Conservation (phyloP, 768 basidiomycete genomes). For the Lyophyllum semitale region DNA sequence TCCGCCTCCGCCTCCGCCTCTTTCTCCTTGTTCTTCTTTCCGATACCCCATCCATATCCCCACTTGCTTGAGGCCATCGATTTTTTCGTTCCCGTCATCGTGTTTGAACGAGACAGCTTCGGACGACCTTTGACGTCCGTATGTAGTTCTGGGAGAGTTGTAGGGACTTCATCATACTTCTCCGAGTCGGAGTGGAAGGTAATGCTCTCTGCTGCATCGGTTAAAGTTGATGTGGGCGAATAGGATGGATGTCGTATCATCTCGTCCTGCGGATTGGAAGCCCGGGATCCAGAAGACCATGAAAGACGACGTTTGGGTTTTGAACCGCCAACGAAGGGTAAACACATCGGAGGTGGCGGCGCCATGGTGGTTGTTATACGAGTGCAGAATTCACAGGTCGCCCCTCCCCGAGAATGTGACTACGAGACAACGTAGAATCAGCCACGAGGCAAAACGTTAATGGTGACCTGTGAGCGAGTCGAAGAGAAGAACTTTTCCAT, state of each 20-base stretch:
- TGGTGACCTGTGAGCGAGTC: constrained; percentile 8
- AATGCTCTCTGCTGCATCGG: constrained; percentile 47
- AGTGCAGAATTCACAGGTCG: constrained; percentile 2
- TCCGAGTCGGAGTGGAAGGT: constrained; percentile 66
- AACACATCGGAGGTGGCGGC: constrained; percentile 60
- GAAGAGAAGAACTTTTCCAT: constrained; percentile 11
- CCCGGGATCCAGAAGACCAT: constrained; percentile 38
- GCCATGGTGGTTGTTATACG: constrained; percentile 42
- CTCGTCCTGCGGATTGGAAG: constrained; percentile 25
- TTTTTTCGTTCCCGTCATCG: constrained; percentile 62
- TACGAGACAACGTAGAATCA: not conserved
- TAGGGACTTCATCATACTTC: constrained; percentile 51
- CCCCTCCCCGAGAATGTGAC: not conserved
- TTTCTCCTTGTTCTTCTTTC: constrained; percentile 53
- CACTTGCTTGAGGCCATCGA: constrained; percentile 47
- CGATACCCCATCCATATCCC: constrained; percentile 75
- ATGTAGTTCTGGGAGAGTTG: constrained; percentile 30
- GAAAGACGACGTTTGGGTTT: constrained; percentile 51
- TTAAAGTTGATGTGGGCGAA: constrained; percentile 45
- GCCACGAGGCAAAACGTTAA: constrained; percentile 17
- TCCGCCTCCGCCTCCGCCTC: constrained; percentile 33
- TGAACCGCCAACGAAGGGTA: constrained; percentile 52
- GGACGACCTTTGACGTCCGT: constrained; percentile 40
- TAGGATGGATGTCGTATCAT: constrained; percentile 43
- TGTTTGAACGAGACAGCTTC: constrained; percentile 49